These are phyloP conservation scores for Epichloe sibirici DNA, from an alignment of 2,329 filamentous ascomycete genomes.

Conservation along the genomic window DNA sequence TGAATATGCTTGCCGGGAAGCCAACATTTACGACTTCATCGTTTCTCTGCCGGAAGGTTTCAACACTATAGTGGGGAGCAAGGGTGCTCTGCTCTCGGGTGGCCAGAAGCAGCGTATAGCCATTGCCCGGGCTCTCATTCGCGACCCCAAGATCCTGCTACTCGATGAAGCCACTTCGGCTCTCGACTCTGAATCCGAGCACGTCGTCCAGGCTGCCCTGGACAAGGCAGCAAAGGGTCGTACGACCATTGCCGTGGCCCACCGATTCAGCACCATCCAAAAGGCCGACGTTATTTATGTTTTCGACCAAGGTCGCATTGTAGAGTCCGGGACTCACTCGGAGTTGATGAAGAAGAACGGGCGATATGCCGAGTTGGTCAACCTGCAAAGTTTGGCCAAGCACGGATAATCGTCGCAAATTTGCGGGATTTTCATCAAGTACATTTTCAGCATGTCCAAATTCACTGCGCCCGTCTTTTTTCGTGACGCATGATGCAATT, in stretches of 20 bases:
- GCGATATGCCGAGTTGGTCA: conserved; percentile 67
- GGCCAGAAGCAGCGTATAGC: conserved; percentile 93
- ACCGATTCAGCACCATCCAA: conserved; percentile 84
- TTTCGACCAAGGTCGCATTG: conserved; percentile 80
- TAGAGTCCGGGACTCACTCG: conserved; percentile 70
- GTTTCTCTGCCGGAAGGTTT: conserved; percentile 76
- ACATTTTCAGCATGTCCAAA: too few species aligned
- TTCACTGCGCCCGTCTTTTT: too few species aligned
- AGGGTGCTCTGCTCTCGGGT: conserved; percentile 74
- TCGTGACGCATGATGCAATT: background rate
- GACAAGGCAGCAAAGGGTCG: conserved; percentile 73
- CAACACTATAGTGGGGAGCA: conserved; percentile 73
- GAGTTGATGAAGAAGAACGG: conserved; percentile 60
- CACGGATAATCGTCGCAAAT: conserved; percentile 15
- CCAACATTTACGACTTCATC: conserved; percentile 90
- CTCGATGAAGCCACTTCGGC: conserved; percentile 74
- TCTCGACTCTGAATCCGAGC: conserved; percentile 64
- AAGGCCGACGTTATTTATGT: conserved; percentile 93
- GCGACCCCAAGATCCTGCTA: conserved; percentile 79
- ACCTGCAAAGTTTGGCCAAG: conserved; percentile 65
- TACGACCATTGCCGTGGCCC: conserved; percentile 89
- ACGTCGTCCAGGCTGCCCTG: conserved; percentile 68
- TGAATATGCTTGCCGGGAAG: conserved; percentile 70
- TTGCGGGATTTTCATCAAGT: background rate
- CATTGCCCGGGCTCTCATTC: conserved; percentile 80